These are phyloP conservation scores for Argentina anserina DNA, from an alignment of 306 rosid species.

Conservation along the genomic window DNA sequence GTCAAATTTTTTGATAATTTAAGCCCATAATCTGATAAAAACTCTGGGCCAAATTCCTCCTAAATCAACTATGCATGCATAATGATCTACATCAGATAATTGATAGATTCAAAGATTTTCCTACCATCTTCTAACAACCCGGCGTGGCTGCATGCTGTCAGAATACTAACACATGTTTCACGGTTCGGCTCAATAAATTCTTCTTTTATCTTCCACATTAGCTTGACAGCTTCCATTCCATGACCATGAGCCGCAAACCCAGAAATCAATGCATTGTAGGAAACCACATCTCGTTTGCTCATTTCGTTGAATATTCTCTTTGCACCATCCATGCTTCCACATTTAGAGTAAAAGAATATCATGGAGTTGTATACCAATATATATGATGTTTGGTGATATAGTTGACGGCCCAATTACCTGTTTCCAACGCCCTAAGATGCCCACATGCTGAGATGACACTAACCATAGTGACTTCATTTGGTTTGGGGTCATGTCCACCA, in stretches of 20 bases:
- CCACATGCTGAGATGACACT: slow-evolving; percentile 71
- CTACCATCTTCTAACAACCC: slow-evolving; percentile 54
- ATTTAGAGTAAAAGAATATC: slow-evolving; percentile 64
- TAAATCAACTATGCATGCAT: slow-evolving; percentile 67
- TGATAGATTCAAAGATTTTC: slow-evolving; percentile 51
- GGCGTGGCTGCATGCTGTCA: slow-evolving; percentile 67
- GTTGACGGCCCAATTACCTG: slow-evolving; percentile 58
- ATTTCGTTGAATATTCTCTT: slow-evolving; percentile 44
- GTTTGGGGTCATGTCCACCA: slow-evolving; percentile 28
- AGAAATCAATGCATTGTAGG: slow-evolving; percentile 59
- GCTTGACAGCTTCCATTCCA: slow-evolving; percentile 51
- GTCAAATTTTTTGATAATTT: no score
- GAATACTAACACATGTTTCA: slow-evolving; percentile 44
- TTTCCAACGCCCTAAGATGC: slow-evolving; percentile 57
- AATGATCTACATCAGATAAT: slow-evolving; percentile 61
- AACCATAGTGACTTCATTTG: slow-evolving; percentile 68
- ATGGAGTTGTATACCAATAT: slow-evolving; percentile 53
- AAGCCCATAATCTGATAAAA: no score
- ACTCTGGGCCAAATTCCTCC: no score
- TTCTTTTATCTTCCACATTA: slow-evolving; percentile 48
- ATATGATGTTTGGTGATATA: slow-evolving; percentile 33
- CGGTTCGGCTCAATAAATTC: slow-evolving; percentile 55
- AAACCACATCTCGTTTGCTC: slow-evolving; percentile 49
- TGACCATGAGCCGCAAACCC: slow-evolving; percentile 64
- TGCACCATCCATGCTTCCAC: slow-evolving; percentile 58